Evolutionary conservation across 2,329 filamentous ascomycete genomes (phyloP).

Genomic region (Xylaria sp.): DNA sequence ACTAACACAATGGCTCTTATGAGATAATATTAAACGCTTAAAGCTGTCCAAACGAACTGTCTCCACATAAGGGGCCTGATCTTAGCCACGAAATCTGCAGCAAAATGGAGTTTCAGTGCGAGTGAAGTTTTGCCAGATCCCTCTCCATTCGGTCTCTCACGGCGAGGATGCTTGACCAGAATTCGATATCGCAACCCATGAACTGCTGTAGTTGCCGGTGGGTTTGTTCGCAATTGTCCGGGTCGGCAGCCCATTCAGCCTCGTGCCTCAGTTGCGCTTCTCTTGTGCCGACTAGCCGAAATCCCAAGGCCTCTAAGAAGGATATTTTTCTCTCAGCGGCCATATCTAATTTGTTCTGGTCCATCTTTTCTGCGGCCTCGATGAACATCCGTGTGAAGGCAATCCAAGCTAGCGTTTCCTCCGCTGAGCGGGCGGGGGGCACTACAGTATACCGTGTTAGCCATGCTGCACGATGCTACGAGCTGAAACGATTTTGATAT

Average conservation of each 20-base stretch:
- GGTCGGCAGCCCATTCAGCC: background rate
- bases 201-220: background rate
- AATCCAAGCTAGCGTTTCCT: constrained; percentile 25
- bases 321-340: background rate
- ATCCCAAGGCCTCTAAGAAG: constrained; percentile 17
- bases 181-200: background rate
- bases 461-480: background rate
- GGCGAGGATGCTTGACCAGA: background rate
- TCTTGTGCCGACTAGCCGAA: background rate
- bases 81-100: background rate
- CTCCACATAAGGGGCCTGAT: background rate
- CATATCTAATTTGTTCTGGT: background rate
- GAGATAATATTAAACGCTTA: background rate
- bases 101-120: background rate
- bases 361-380: background rate
- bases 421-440: constrained; percentile 11
- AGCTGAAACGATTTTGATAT: background rate
- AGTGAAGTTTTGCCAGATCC: background rate
- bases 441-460: constrained; percentile 16
- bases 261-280: background rate
- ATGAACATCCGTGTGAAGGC: constrained; percentile 23
- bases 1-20: background rate
- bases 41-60: background rate
- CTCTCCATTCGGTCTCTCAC: background rate
- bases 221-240: background rate